These are phyloP conservation scores for Saturnispora besseyi DNA, from an alignment of 805 yeast genomes.

Conservation along the genomic window DNA sequence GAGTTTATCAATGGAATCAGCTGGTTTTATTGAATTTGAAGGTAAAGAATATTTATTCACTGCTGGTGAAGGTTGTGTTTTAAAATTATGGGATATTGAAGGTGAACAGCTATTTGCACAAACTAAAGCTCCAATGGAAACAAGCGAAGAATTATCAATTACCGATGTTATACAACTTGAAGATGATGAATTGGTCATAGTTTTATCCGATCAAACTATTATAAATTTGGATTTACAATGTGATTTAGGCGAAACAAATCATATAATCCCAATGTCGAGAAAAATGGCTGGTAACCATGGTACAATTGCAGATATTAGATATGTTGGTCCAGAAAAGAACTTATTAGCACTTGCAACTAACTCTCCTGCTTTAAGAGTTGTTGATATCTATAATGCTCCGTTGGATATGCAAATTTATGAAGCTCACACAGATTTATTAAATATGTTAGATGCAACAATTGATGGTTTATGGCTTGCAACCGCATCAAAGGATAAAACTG, in stretches of 20 bases:
- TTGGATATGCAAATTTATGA: constrained; percentile 57
- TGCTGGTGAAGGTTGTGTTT: constrained; percentile 71
- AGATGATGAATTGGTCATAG: constrained; percentile 36
- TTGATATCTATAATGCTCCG: constrained; percentile 49
- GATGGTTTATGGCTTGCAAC: constrained; percentile 90
- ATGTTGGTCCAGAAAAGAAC: constrained; percentile 53
- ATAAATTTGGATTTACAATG: constrained; percentile 21
- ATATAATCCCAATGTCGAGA: constrained; percentile 35
- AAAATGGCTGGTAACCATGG: constrained; percentile 91
- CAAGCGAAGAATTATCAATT: constrained; percentile 66
- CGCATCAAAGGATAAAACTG: constrained; percentile 83
- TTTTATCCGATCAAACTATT: constrained; percentile 80
- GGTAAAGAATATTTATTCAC: constrained; percentile 40
- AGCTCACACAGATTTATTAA: constrained; percentile 82
- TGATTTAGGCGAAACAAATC: constrained; percentile 22
- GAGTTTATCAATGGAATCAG: constrained; percentile 60
- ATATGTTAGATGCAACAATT: constrained; percentile 63
- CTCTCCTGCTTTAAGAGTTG: constrained; percentile 76
- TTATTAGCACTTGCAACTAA: constrained; percentile 84
- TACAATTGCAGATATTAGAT: constrained; percentile 81
- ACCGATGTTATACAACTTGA: constrained; percentile 39
- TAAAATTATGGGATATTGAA: constrained; percentile 54
- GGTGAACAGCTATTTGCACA: constrained; percentile 40
- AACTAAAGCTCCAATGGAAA: constrained; percentile 40
- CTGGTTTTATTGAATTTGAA: constrained; percentile 44